Evolutionary conservation across 257 asterid species (phyloP), one percentile per base, ranked within the genome.

Genomic region (Perilla frutescens): DNA sequence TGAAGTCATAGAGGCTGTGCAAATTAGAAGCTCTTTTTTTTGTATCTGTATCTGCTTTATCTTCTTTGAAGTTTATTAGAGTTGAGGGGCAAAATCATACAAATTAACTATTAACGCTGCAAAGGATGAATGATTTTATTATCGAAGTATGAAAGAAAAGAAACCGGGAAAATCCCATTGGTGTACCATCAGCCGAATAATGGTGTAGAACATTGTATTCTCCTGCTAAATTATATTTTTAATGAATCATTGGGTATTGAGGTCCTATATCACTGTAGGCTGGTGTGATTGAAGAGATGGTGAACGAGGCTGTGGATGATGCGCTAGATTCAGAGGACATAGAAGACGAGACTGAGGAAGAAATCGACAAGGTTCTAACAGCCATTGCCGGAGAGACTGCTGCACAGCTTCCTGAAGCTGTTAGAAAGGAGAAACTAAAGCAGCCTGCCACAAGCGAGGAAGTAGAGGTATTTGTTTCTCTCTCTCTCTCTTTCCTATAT

Each of bases 361-460:
- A 92, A 84, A 85, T 95, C 26, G 99, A 95, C 5, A 95, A 90
- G 83, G 97, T 95, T 51, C 79, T 95, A 40, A 87, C 94, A 5
- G 96, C 90, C 41, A 87, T 95, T 77, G 98, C 98, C 60, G 99
- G 98, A 63, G 99, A 95, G 79, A 89, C 99, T 59, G 91, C 96
- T 58, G 96, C 95, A 48, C 89, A 87, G 66, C 96, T 95, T 83
- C 98, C 99, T 11, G 89, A 89, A 77, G 92, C 98, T 50, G 83
- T 72, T 60, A 87, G 97, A 81, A 92, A 85, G 84, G 83, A 89
- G 86, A 92, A 84, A 70, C 75, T 83, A 73, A 92, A 95, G 90
- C 97, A 94, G 76, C 89, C 93, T 7, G 87, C 86, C 10, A 73
- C 88, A 2, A 85, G 81, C 2, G 89, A 87, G 80, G 88, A 78